Conservation (phyloP, 2,329 filamentous ascomycete species). For the Aspergillus sp. region DNA sequence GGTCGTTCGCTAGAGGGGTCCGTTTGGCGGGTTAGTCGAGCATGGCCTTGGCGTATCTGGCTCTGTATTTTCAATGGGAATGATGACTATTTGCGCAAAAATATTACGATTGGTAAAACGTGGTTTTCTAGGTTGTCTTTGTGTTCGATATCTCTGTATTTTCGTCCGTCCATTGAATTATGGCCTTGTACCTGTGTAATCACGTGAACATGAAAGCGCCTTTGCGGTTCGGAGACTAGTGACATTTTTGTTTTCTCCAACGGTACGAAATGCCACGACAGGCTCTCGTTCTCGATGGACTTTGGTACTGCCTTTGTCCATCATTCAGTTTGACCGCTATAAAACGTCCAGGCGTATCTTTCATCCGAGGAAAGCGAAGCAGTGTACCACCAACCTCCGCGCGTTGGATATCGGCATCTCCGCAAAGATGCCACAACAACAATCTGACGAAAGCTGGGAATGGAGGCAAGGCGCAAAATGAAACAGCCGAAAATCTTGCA, state of each 20-base stretch:
- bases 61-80: constrained; percentile 29
- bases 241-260: constrained; percentile 2
- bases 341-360: constrained; percentile 7
- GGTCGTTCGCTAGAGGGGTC: constrained; percentile 23
- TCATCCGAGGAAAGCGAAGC: constrained; percentile 6
- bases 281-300: constrained; percentile 29
- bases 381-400: constrained; percentile 2
- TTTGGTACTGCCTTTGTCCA: constrained; percentile 40
- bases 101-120: too few relatives aligned
- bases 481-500: too few relatives aligned
- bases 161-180: not conserved
- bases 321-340: constrained; percentile 22
- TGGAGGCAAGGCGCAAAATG: too few relatives aligned
- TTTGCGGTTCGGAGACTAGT: not conserved
- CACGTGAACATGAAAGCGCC: constrained; percentile 10
- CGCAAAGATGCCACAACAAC: constrained; percentile 17
- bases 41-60: constrained; percentile 38
- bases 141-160: too few relatives aligned
- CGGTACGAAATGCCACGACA: constrained; percentile 28
- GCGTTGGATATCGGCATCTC: constrained; percentile 6
- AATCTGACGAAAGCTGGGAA: too few relatives aligned
- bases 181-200: not conserved
- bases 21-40: constrained; percentile 27
- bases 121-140: too few relatives aligned
- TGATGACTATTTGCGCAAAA: constrained; percentile 8